A percentile compares a stretch with the other conserved stretches of the same genome.
These are phyloP conservation scores for Psidium friedrichsthalianum DNA, from an alignment of 345 rosid genomes.

Conservation along the genomic window DNA sequence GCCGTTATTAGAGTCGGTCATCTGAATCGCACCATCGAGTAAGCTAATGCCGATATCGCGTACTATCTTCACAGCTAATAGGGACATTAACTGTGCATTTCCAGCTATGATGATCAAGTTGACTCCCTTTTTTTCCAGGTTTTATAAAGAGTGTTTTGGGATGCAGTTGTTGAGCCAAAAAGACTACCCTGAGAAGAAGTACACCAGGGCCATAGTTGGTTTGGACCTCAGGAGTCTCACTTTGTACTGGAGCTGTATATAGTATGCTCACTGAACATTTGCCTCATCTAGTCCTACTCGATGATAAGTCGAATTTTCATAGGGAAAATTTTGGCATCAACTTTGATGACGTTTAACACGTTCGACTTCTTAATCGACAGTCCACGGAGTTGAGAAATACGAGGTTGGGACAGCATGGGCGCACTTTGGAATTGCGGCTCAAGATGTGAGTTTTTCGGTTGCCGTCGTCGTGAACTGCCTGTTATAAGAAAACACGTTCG, in stretches of 20 bases:
- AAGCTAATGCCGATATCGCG: not conserved
- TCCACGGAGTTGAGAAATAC: constrained; percentile 22
- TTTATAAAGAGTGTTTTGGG: constrained; percentile 35
- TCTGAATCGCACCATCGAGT: constrained; percentile 34
- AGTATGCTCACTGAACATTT: constrained; percentile 3
- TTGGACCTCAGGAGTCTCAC: constrained; percentile 31
- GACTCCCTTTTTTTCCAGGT: constrained; percentile 5
- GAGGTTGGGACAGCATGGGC: constrained; percentile 36
- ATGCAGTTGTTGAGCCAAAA: constrained; percentile 30
- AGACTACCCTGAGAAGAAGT: constrained; percentile 26
- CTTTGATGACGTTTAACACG: not conserved
- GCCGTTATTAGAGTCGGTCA: constrained; percentile 30
- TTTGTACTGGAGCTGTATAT: constrained; percentile 29
- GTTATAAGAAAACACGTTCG: not conserved
- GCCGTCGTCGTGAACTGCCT: not conserved
- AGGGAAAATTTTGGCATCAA: not conserved
- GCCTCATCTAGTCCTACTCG: not conserved
- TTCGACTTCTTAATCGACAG: constrained; percentile 3
- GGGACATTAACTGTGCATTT: not conserved
- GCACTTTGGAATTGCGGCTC: constrained; percentile 30
- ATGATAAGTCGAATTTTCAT: not conserved
- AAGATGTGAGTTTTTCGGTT: constrained; percentile 13
- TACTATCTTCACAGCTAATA: not conserved
- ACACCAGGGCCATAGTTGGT: constrained; percentile 29
- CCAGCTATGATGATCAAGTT: not conserved